A percentile compares a stretch with the other conserved stretches of the same genome.
Conservation (phyloP, 306 rosid genomes). For the Inga oerstediana region DNA sequence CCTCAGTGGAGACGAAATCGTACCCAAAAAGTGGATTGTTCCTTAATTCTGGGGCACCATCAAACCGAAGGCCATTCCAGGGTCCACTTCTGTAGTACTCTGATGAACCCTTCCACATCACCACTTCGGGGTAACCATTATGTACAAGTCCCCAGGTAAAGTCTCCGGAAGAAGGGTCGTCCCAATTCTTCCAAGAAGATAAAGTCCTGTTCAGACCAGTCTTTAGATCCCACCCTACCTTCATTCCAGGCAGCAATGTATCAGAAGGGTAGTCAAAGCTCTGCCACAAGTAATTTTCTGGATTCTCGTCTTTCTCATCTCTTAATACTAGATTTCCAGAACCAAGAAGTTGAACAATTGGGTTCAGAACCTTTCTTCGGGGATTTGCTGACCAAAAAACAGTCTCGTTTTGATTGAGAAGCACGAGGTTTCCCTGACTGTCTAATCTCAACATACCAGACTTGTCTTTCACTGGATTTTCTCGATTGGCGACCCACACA, state of each 20-base stretch:
- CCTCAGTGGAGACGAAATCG: conserved; percentile 37
- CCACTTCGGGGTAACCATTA: conserved; percentile 39
- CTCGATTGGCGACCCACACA: conserved; percentile 71
- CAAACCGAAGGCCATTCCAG: conserved; percentile 50
- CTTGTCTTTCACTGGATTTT: conserved; percentile 44
- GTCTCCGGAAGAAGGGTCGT: conserved; percentile 58
- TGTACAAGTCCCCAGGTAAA: conserved; percentile 39
- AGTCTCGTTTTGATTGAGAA: conserved; percentile 23
- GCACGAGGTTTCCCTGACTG: conserved; percentile 30
- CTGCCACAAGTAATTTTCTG: conserved; percentile 51
- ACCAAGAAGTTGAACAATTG: conserved; percentile 43
- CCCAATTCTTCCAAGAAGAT: conserved; percentile 48
- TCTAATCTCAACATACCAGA: conserved; percentile 47
- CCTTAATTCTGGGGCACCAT: conserved; percentile 41
- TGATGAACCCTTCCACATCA: conserved; percentile 39
- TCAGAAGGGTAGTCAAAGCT: conserved; percentile 70
- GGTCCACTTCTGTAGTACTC: conserved; percentile 46
- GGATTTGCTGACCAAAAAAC: conserved; percentile 47
- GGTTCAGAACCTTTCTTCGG: conserved; percentile 24
- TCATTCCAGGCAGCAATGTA: conserved; percentile 62
- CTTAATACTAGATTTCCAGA: conserved; percentile 57
- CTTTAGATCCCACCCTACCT: conserved; percentile 56
- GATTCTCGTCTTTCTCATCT: conserved; percentile 36
- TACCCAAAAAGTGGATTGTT: conserved; percentile 39
- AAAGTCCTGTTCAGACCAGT: conserved; percentile 39